These are phyloP conservation scores for Xylaria sp. DNA, from an alignment of 2,329 filamentous ascomycete species.

Conservation along the genomic window DNA sequence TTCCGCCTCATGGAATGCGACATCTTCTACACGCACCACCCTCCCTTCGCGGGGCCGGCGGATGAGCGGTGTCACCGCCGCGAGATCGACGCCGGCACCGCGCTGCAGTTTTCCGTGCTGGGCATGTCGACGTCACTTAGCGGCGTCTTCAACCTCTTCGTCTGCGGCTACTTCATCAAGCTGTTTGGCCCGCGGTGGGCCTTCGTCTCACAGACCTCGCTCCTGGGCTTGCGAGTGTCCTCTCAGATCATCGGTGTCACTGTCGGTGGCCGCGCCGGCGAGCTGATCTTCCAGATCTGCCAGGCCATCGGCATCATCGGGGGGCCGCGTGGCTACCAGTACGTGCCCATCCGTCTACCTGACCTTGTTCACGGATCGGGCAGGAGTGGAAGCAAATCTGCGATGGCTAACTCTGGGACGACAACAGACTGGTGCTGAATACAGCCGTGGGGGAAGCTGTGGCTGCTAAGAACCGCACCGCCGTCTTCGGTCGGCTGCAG, in stretches of 20 bases:
- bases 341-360: not conserved
- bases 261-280: slow-evolving; percentile 70
- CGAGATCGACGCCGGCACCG: slow-evolving; percentile 73
- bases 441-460: slow-evolving; percentile 75
- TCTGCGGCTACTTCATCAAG: slow-evolving; percentile 75
- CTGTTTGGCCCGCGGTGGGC: slow-evolving; percentile 71
- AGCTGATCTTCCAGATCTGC: slow-evolving; percentile 73
- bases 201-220: slow-evolving; percentile 70
- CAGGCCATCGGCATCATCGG: slow-evolving; percentile 76
- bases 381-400: too few relatives aligned
- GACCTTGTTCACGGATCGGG: too few relatives aligned
- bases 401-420: not conserved
- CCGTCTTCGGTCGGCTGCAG: slow-evolving; percentile 71
- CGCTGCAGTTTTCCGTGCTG: slow-evolving; percentile 71
- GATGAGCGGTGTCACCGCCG: slow-evolving; percentile 67
- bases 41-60: slow-evolving; percentile 58
- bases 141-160: slow-evolving; percentile 72
- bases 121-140: slow-evolving; percentile 75
- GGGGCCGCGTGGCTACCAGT: slow-evolving; percentile 74
- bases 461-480: slow-evolving; percentile 68
- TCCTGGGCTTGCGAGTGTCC: slow-evolving; percentile 71
- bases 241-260: slow-evolving; percentile 74
- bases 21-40: slow-evolving; percentile 71
- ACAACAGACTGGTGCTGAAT: slow-evolving; percentile 67
- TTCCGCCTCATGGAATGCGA: slow-evolving; percentile 80